phyloP scores from a whole-genome alignment of 805 yeast species.

The Metschnikowia hibisci region DNA sequence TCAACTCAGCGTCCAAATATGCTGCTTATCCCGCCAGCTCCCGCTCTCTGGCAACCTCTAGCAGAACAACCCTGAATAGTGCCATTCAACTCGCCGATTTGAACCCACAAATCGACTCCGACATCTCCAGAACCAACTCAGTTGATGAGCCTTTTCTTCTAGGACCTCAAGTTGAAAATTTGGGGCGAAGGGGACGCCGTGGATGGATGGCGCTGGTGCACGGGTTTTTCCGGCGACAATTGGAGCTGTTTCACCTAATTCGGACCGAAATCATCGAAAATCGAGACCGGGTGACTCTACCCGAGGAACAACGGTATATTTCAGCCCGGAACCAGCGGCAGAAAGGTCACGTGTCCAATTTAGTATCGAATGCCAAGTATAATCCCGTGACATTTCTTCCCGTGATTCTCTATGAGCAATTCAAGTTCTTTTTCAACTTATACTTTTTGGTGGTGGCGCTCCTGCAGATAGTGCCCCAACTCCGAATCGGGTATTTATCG shows the following conservation, averaged over 20 bases:
- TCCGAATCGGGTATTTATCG: slow-evolving; percentile 89
- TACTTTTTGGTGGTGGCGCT: slow-evolving; percentile 91
- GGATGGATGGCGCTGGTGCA: neutral
- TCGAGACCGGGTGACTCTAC: neutral
- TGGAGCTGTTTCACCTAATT: slow-evolving; percentile 4
- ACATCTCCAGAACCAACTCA: slow-evolving; percentile 2
- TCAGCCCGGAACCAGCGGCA: slow-evolving; percentile 32
- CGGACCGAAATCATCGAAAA: slow-evolving; percentile 8
- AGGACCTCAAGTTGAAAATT: neutral
- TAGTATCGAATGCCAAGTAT: slow-evolving; percentile 91
- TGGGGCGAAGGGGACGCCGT: neutral
- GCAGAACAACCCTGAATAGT: neutral
- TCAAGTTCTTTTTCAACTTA: slow-evolving; percentile 91
- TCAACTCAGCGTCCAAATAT: slow-evolving; percentile 42
- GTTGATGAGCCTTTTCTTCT: neutral
- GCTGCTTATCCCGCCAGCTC: slow-evolving; percentile 28
- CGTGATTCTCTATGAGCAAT: slow-evolving; percentile 86
- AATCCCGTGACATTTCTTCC: slow-evolving; percentile 87
- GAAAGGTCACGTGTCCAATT: slow-evolving; percentile 54
- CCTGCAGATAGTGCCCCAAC: slow-evolving; percentile 84
- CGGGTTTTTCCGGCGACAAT: slow-evolving; percentile 2
- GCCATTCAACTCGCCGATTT: slow-evolving; percentile 3
- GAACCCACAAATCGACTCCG: neutral
- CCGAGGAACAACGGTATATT: slow-evolving; percentile 33
- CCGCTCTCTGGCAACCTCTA: slow-evolving; percentile 17